phyloP scores from a whole-genome alignment of 805 yeast genomes.

The Kodamaea sagamina region DNA sequence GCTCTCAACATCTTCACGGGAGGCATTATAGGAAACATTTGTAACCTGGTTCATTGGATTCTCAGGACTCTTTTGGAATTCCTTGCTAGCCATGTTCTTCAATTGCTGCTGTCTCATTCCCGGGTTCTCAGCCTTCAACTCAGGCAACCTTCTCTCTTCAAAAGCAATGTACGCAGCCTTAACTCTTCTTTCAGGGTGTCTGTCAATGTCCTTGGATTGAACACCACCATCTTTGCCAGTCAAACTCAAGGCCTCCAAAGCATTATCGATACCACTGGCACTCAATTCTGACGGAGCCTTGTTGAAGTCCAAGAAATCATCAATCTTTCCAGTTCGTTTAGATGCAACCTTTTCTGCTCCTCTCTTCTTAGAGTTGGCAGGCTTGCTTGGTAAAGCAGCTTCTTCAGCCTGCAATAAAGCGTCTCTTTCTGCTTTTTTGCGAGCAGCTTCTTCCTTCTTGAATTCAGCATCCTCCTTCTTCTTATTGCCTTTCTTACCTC shows the following conservation, averaged over 20 bases:
- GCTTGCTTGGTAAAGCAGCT: constrained; percentile 60
- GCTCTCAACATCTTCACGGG: constrained; percentile 48
- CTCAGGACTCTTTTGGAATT: constrained; percentile 76
- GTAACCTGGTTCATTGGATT: constrained; percentile 84
- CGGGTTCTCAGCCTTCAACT: constrained; percentile 70
- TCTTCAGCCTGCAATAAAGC: constrained; percentile 65
- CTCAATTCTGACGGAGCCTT: constrained; percentile 52
- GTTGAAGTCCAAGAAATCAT: constrained; percentile 62
- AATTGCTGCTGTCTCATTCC: constrained; percentile 79
- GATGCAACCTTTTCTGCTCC: constrained; percentile 70
- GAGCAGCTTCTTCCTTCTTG: constrained; percentile 73
- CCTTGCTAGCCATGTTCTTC: constrained; percentile 72
- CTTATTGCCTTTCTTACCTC: constrained; percentile 66
- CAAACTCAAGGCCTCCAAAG: constrained; percentile 74
- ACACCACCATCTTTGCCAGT: constrained; percentile 60
- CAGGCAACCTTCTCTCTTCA: constrained; percentile 72
- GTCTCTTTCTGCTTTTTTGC: constrained; percentile 82
- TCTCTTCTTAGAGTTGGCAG: constrained; percentile 53
- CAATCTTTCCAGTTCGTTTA: constrained; percentile 61
- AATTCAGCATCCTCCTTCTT: constrained; percentile 69
- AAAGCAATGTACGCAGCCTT: constrained; percentile 76
- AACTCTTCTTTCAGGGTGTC: constrained; percentile 87
- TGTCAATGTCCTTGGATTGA: constrained; percentile 63
- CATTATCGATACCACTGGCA: constrained; percentile 77
- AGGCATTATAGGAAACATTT: constrained; percentile 62